phyloP scores from a whole-genome alignment of 1,284 basidiomycete genomes.

The Apiotrichum veenhuisii region DNA sequence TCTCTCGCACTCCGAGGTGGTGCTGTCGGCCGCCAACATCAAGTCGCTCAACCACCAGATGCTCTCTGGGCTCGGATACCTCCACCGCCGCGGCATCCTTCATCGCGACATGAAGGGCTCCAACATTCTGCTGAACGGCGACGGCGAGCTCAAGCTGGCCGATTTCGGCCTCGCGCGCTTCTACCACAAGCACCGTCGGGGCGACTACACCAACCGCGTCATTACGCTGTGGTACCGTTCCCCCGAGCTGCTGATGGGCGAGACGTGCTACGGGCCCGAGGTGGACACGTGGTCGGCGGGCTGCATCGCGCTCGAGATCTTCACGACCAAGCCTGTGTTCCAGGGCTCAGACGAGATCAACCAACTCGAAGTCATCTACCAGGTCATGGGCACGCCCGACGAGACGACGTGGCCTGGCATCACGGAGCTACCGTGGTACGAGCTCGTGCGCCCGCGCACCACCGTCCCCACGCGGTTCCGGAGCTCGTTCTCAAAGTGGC shows the following conservation, averaged over 20 bases:
- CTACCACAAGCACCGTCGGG: slow-evolving; percentile 77
- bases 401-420: slow-evolving; percentile 78
- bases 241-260: slow-evolving; percentile 91
- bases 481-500: slow-evolving; percentile 76
- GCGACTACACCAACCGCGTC: slow-evolving; percentile 97
- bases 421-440: slow-evolving; percentile 89
- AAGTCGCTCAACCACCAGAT: slow-evolving; percentile 96
- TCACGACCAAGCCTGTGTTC: slow-evolving; percentile 89
- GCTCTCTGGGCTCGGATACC: slow-evolving; percentile 85
- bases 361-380: slow-evolving; percentile 89
- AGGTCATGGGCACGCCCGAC: slow-evolving; percentile 82
- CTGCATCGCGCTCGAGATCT: slow-evolving; percentile 98
- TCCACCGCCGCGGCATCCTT: slow-evolving; percentile 91
- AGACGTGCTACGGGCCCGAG: slow-evolving; percentile 93
- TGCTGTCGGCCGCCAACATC: slow-evolving; percentile 77
- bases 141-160: slow-evolving; percentile 88
- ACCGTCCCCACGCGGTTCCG: slow-evolving; percentile 67
- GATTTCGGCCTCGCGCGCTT: slow-evolving; percentile 98
- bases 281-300: slow-evolving; percentile 99
- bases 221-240: slow-evolving; percentile 99
- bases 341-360: slow-evolving; percentile 96
- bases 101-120: slow-evolving; percentile 99
- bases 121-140: slow-evolving; percentile 92
- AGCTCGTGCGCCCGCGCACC: slow-evolving; percentile 84
- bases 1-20: slow-evolving; percentile 82